These are phyloP conservation scores for Podospora sp. DNA, from an alignment of 495 filamentous ascomycete genomes.

Conservation along the genomic window DNA sequence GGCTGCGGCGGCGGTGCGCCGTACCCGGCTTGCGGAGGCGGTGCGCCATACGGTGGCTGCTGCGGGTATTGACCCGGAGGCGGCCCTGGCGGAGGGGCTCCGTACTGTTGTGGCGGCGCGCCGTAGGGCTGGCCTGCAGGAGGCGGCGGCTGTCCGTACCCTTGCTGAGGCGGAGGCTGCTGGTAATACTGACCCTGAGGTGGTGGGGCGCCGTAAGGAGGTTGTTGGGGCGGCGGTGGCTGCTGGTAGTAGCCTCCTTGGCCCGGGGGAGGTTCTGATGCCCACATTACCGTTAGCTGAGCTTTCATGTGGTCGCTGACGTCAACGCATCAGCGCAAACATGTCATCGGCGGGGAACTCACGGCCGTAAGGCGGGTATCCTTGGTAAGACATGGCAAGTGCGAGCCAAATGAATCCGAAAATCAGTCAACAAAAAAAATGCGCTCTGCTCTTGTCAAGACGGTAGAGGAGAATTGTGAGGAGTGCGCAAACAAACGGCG, in stretches of 20 bases:
- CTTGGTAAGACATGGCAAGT: conserved; percentile 35
- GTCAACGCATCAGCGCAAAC: neutral
- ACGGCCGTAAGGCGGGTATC: conserved; percentile 40
- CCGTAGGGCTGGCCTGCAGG: conserved; percentile 17
- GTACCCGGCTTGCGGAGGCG: conserved; percentile 7
- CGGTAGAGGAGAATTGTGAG: neutral
- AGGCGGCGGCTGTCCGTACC: conserved; percentile 20
- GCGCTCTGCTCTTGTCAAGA: neutral
- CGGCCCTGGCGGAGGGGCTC: conserved; percentile 1
- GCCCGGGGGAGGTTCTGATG: conserved; percentile 34
- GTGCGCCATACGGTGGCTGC: conserved; percentile 16
- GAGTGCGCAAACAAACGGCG: neutral
- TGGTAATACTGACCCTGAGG: conserved; percentile 20
- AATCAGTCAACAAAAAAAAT: neutral
- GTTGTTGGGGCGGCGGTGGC: conserved; percentile 30
- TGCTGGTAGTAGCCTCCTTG: conserved; percentile 37
- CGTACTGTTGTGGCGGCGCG: conserved; percentile 6
- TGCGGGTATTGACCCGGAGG: conserved; percentile 21
- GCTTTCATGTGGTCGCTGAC: neutral
- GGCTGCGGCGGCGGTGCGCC: conserved; percentile 9
- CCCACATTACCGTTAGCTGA: conserved; percentile 9
- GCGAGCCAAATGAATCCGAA: conserved; percentile 1
- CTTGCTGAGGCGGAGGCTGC: conserved; percentile 21
- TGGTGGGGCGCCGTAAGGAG: conserved; percentile 30
- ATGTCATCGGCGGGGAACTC: conserved; percentile 18